Conservation (phyloP, 1,284 basidiomycete genomes). For the Ceratobasidium sp. region DNA sequence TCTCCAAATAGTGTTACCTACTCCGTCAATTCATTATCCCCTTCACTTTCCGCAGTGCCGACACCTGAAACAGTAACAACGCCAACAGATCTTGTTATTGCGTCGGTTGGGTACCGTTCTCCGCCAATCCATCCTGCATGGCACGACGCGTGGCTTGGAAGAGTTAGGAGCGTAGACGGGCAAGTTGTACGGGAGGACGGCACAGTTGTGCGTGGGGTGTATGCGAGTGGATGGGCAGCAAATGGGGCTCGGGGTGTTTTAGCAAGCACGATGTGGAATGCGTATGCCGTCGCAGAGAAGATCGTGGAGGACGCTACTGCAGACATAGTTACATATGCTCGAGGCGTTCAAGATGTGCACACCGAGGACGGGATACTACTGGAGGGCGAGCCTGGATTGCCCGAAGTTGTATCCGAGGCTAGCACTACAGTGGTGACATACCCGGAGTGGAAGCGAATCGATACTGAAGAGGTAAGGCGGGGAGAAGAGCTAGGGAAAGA, state of each 20-base stretch:
- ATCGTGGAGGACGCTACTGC: slow-evolving; percentile 69
- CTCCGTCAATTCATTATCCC: slow-evolving; percentile 68
- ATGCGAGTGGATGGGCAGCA: slow-evolving; percentile 95
- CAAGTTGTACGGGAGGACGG: slow-evolving; percentile 55
- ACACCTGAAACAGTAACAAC: slow-evolving; percentile 71
- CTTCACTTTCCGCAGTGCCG: slow-evolving; percentile 66
- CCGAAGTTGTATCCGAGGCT: slow-evolving; percentile 68
- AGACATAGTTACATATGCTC: slow-evolving; percentile 49
- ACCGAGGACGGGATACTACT: slow-evolving; percentile 59
- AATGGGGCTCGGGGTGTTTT: slow-evolving; percentile 94
- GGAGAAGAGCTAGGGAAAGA: slow-evolving; percentile 76
- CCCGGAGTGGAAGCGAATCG: slow-evolving; percentile 76
- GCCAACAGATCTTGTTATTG: slow-evolving; percentile 84
- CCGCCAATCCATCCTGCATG: slow-evolving; percentile 56
- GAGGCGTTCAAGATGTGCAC: slow-evolving; percentile 61
- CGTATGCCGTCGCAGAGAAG: slow-evolving; percentile 82
- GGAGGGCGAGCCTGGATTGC: slow-evolving; percentile 56
- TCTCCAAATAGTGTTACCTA: slow-evolving; percentile 47
- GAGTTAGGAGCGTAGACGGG: slow-evolving; percentile 66
- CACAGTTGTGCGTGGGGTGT: slow-evolving; percentile 57
- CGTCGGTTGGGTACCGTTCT: slow-evolving; percentile 89
- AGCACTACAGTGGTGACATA: slow-evolving; percentile 69
- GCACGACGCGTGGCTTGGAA: slow-evolving; percentile 69
- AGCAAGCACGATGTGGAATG: slow-evolving; percentile 94
- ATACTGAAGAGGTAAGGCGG: slow-evolving; percentile 74